These are phyloP conservation scores for Zymoseptoria passerinii DNA, from an alignment of 2,329 filamentous ascomycete genomes.

Conservation along the genomic window DNA sequence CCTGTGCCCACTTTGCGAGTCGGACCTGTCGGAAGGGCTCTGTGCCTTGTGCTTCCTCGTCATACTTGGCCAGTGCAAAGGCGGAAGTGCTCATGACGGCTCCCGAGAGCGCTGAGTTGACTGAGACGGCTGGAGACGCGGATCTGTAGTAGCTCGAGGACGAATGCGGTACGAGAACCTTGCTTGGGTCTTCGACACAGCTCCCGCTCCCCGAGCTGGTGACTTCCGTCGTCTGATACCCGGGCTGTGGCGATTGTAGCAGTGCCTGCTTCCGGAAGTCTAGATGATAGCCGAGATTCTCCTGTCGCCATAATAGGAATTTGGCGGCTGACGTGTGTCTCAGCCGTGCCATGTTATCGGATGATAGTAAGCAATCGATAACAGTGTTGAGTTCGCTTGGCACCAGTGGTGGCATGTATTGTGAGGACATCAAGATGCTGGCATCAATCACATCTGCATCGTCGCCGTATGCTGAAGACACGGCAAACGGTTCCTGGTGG, in stretches of 20 bases:
- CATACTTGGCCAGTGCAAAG: constrained; percentile 49
- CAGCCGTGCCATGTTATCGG: constrained; percentile 69
- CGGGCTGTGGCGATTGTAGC: constrained; percentile 16
- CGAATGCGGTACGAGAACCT: constrained; percentile 25
- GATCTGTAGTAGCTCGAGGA: constrained; percentile 28
- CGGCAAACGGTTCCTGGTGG: constrained; percentile 50
- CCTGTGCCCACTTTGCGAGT: constrained; percentile 72
- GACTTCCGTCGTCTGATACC: constrained; percentile 16
- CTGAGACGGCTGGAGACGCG: constrained; percentile 24
- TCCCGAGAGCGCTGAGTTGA: constrained; percentile 10
- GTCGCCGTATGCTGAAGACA: constrained; percentile 64
- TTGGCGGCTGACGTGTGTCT: constrained; percentile 78
- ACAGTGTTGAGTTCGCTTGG: constrained; percentile 64
- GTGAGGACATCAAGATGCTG: constrained; percentile 83
- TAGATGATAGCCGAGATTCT: constrained; percentile 24
- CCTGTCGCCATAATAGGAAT: constrained; percentile 59
- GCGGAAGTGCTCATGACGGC: constrained; percentile 10
- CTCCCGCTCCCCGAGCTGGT: constrained; percentile 21
- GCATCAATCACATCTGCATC: constrained; percentile 85
- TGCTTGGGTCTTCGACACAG: constrained; percentile 20
- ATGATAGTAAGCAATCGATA: constrained; percentile 67
- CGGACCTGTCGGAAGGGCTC: constrained; percentile 59
- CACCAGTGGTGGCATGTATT: constrained; percentile 75
- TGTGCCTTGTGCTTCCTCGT: constrained; percentile 46
- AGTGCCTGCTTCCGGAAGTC: constrained; percentile 20